These are phyloP conservation scores for Saprolegnia parasitica DNA, from an alignment of 352 stramenopile species.

Conservation along the genomic window DNA sequence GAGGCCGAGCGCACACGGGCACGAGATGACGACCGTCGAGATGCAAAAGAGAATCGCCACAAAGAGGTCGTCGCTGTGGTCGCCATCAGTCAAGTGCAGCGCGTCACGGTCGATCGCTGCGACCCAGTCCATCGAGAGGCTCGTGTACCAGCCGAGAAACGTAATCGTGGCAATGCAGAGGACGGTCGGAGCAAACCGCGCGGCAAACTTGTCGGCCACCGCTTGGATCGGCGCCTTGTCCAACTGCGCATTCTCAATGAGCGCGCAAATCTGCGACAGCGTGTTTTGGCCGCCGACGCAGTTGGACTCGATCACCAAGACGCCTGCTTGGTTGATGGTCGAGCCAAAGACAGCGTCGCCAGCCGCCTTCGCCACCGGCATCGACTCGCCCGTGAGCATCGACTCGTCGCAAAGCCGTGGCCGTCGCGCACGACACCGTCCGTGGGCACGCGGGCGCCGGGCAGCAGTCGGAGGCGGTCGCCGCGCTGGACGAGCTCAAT, in stretches of 20 bases:
- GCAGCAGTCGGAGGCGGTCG: conserved; percentile 63
- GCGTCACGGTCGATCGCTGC: conserved; percentile 33
- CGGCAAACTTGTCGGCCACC: conserved; percentile 65
- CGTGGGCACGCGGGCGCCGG: conserved; percentile 72
- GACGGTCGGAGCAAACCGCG: conserved; percentile 63
- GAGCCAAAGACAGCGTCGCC: conserved; percentile 82
- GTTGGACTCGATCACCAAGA: conserved; percentile 29
- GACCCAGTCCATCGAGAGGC: conserved; percentile 37
- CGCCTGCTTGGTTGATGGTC: conserved; percentile 38
- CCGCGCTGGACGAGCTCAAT: conserved; percentile 82
- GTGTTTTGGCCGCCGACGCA: conserved; percentile 54
- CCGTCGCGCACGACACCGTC: conserved; percentile 69
- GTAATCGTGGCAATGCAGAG: conserved; percentile 34
- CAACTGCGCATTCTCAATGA: conserved; percentile 36
- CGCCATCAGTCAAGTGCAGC: conserved; percentile 12
- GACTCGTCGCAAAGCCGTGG: conserved; percentile 31
- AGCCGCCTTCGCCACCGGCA: conserved; percentile 35
- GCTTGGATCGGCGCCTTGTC: conserved; percentile 33
- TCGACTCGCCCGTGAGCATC: conserved; percentile 36
- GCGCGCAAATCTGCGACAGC: conserved; percentile 45
- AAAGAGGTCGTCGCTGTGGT: conserved; percentile 31
- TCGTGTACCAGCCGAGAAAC: conserved; percentile 33
- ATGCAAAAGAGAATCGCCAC: conserved; percentile 34
- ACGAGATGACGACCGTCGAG: conserved; percentile 48
- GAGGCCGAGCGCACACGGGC: conserved; percentile 75